phyloP scores from a whole-genome alignment of 768 basidiomycete species.

The Podaxis rugospora region DNA sequence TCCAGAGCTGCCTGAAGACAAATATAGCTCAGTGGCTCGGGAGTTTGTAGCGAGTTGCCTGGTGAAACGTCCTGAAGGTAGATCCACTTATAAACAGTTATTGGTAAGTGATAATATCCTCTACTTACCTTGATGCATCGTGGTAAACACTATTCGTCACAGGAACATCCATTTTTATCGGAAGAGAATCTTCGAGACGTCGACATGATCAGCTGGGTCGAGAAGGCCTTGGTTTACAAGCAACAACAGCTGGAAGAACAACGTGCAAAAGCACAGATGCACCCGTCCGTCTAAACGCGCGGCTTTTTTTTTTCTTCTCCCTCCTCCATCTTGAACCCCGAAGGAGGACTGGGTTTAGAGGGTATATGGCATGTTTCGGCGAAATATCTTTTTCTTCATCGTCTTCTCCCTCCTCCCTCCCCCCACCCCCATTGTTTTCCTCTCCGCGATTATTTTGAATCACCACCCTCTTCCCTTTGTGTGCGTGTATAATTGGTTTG shows the following conservation, averaged over 20 bases:
- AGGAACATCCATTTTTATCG: constrained; percentile 14
- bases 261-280: constrained; percentile 5
- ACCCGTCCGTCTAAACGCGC: neutral
- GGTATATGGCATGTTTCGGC: constrained; percentile 5
- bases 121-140: neutral
- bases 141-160: neutral
- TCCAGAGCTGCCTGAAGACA: constrained; percentile 73
- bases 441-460: neutral
- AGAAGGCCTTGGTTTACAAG: constrained; percentile 6
- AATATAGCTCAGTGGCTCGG: constrained; percentile 63
- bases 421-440: neutral
- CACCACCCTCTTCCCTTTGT: constrained; percentile 6
- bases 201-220: constrained; percentile 15
- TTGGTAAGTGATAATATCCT: constrained; percentile 42
- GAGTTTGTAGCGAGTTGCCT: constrained; percentile 84
- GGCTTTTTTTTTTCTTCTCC: too few relatives aligned
- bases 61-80: constrained; percentile 68
- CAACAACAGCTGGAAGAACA: constrained; percentile 8
- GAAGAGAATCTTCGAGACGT: constrained; percentile 6
- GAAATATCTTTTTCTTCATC: neutral
- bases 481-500: neutral
- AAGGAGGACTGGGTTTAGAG: constrained; percentile 2
- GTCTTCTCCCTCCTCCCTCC: too few relatives aligned
- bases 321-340: neutral
- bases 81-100: constrained; percentile 83